Evolutionary conservation across 371 early-diverging fungal genomes (phyloP).

Genomic region (Smittium culicis): DNA sequence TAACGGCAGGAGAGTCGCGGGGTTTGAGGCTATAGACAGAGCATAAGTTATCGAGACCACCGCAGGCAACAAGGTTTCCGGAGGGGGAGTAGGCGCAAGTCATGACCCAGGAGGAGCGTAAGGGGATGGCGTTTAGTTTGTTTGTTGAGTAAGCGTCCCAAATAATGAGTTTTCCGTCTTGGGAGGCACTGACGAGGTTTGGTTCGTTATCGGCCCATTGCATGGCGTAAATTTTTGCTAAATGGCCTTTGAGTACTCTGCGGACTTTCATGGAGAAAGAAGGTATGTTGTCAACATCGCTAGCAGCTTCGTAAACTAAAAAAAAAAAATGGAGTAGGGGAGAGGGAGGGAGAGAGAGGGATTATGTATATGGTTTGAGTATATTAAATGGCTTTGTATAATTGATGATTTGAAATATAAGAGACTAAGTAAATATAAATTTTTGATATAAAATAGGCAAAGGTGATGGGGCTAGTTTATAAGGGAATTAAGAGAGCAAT

Average conservation of each 20-base stretch:
- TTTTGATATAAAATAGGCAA: neutral
- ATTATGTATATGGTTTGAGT: neutral
- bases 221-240: conserved; percentile 98
- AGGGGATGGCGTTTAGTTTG: conserved; percentile 93
- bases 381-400: too few species aligned
- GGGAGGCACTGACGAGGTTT: conserved; percentile 92
- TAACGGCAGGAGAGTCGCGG: conserved; percentile 63
- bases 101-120: conserved; percentile 98
- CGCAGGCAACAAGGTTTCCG: conserved; percentile 97
- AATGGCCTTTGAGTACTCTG: conserved; percentile 91
- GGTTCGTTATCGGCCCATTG: conserved; percentile 92
- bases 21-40: conserved; percentile 88
- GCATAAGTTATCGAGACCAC: conserved; percentile 96
- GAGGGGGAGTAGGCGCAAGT: conserved; percentile 96
- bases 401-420: too few species aligned
- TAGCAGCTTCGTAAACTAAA: conserved; percentile 9
- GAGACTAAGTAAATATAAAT: too few species aligned
- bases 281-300: conserved; percentile 60
- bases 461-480: neutral
- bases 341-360: neutral
- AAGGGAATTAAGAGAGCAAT: neutral
- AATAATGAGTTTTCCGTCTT: conserved; percentile 96
- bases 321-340: neutral
- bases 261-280: conserved; percentile 85
- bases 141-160: conserved; percentile 97